These are phyloP conservation scores for Aspergillus brunneoviolaceus DNA, from an alignment of 2,329 filamentous ascomycete species.

Conservation along the genomic window DNA sequence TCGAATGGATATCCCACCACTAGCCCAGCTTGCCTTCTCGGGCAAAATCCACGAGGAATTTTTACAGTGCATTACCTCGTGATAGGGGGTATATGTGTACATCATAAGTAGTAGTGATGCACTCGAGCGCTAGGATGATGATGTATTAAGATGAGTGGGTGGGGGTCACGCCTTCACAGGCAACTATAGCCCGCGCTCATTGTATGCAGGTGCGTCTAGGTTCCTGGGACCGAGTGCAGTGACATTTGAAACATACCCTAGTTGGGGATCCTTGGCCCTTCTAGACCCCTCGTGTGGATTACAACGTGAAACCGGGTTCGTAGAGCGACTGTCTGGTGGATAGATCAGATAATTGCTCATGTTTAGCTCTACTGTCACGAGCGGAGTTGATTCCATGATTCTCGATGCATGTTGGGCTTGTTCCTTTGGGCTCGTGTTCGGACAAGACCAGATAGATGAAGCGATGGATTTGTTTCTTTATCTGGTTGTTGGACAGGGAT, in stretches of 20 bases:
- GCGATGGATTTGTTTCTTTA: too few species aligned
- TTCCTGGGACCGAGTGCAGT: not conserved
- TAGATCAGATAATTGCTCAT: not conserved
- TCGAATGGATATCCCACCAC: not conserved
- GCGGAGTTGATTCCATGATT: not conserved
- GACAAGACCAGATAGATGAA: too few species aligned
- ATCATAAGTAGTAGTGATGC: not conserved
- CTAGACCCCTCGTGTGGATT: not conserved
- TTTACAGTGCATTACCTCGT: too few species aligned
- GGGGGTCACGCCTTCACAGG: not conserved
- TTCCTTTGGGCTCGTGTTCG: too few species aligned
- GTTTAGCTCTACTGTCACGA: not conserved
- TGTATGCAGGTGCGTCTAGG: not conserved
- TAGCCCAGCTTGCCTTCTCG: not conserved
- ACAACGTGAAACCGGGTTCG: too few species aligned
- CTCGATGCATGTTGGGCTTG: too few species aligned
- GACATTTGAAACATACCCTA: not conserved
- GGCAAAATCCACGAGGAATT: not conserved
- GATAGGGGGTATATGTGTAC: not conserved
- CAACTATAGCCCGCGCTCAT: not conserved
- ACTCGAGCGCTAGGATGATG: too few species aligned
- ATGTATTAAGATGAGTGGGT: too few species aligned
- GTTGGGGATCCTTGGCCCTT: not conserved
- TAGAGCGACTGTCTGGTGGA: not conserved
- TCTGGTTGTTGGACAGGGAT: too few species aligned